Conservation (phyloP, 768 basidiomycete species). For the Macrolepiota albuminosa region DNA sequence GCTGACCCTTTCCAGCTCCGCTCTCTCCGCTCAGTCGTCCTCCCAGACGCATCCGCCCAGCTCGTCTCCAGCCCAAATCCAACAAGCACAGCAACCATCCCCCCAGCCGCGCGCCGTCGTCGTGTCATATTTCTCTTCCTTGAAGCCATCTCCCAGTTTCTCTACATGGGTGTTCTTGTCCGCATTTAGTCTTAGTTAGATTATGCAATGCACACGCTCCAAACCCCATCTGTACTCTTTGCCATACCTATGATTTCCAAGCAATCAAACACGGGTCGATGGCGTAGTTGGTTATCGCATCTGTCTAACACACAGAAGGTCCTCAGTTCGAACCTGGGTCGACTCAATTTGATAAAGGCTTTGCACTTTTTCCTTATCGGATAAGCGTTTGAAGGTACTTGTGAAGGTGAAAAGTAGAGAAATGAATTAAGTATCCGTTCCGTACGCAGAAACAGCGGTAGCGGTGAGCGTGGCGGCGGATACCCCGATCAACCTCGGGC, state of each 20-base stretch:
- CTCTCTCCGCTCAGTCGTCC: slow-evolving; percentile 75
- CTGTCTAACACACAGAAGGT: slow-evolving; percentile 57
- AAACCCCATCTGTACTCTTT: too few relatives aligned
- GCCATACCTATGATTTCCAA: too few relatives aligned
- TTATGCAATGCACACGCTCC: not conserved
- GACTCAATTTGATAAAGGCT: slow-evolving; percentile 2
- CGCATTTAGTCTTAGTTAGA: slow-evolving; percentile 28
- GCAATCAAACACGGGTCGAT: slow-evolving; percentile 29
- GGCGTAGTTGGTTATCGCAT: slow-evolving; percentile 84
- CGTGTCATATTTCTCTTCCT: slow-evolving; percentile 88
- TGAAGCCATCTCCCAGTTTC: slow-evolving; percentile 75
- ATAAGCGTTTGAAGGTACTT: too few relatives aligned
- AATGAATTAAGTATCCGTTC: too few relatives aligned
- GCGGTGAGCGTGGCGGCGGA: too few relatives aligned
- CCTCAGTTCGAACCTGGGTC: slow-evolving; percentile 20
- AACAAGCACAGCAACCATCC: slow-evolving; percentile 56
- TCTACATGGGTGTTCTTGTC: slow-evolving; percentile 85
- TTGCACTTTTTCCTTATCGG: too few relatives aligned
- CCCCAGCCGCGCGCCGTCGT: slow-evolving; percentile 72
- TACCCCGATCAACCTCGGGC: too few relatives aligned
- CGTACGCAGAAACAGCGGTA: too few relatives aligned
- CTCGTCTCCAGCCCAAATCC: slow-evolving; percentile 31
- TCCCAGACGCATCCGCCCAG: slow-evolving; percentile 54
- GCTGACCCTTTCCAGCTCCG: slow-evolving; percentile 56
- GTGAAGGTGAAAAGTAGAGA: too few relatives aligned